Base-by-base conservation (phyloP, 352 stramenopile species). In the Phytopythium montanum region DNA sequence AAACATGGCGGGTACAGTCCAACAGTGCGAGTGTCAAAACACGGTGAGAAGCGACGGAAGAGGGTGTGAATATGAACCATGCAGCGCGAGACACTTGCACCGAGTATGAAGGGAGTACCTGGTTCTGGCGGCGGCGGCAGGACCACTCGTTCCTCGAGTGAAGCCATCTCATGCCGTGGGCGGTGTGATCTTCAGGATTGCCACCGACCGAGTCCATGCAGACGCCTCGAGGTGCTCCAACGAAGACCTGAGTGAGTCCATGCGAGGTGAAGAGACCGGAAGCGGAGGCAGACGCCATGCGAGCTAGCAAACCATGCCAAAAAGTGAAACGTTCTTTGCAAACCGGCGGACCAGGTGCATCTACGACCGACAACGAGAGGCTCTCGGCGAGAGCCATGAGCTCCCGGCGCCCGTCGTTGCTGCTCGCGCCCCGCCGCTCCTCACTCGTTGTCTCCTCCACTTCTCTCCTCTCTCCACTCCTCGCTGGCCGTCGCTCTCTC, bases 401-500 rank as follows among this genome's bases (percentile, higher is more conserved):
- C 53, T 16, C 34, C 21, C 23, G 25, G 7, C 31, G 25, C 21
- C n/a, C 14, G 10, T 38, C 25, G 9, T 29, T 21, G 19, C 53
- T 14, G 38, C 34, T 3, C 33, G 38, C 36, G 19, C n/a, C 50
- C n/a, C n/a, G n/a, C 36, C 31, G n/a, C 69, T 67, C 68, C 42
- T 65, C 61, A 55, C 45, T 60, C 65, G 55, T 53, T 63, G 1
- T 18, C 14, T n/a, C 39, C 19, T 25, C 25, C 39, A n/a, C n/a
- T 60, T 41, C 28, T 56, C 10, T 12, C 14, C 33, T 38, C 58
- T 46, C 50, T 29, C 34, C 63, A 52, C 53, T 51, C 56, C 56
- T 46, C 51, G 61, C 65, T 56, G 36, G 12, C 62, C 62, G 55
- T 72, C 62, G 55, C 58, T 67, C 56, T 41, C 29, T 29, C 55